phyloP scores from a whole-genome alignment of 805 yeast species.

The Yarrowia alimentaria region DNA sequence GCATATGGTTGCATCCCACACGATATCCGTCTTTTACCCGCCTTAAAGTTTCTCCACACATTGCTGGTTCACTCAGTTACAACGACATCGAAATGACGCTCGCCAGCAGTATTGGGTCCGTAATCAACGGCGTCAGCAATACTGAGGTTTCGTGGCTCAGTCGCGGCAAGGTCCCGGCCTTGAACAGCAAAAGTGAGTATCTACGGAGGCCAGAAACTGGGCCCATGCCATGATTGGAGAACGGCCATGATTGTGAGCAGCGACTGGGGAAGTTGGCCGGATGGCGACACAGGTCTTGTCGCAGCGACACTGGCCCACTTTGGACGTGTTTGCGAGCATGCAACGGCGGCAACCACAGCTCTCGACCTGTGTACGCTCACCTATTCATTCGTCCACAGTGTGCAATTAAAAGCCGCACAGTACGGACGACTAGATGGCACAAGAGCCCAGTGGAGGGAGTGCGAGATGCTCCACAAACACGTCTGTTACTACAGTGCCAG shows the following conservation, averaged over 20 bases:
- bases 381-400: no score
- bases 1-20: constrained; percentile 14
- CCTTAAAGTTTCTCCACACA: constrained; percentile 25
- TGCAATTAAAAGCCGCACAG: no score
- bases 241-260: not conserved
- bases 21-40: constrained; percentile 15
- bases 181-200: constrained; percentile 23
- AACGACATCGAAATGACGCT: constrained; percentile 3
- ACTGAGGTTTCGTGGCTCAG: constrained; percentile 26
- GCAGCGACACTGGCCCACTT: no score
- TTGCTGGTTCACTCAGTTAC: constrained; percentile 16
- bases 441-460: no score
- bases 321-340: no score
- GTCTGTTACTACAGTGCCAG: no score
- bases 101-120: constrained; percentile 27
- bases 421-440: no score
- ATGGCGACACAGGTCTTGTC: no score
- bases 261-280: not conserved
- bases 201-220: no score
- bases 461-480: no score
- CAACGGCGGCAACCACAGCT: no score
- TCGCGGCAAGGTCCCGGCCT: constrained; percentile 25
- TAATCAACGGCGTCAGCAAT: constrained; percentile 27
- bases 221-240: not conserved
- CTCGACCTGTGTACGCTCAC: no score